Base-by-base conservation (phyloP, 805 yeast species). In the Yamadazyma tumulicola region DNA sequence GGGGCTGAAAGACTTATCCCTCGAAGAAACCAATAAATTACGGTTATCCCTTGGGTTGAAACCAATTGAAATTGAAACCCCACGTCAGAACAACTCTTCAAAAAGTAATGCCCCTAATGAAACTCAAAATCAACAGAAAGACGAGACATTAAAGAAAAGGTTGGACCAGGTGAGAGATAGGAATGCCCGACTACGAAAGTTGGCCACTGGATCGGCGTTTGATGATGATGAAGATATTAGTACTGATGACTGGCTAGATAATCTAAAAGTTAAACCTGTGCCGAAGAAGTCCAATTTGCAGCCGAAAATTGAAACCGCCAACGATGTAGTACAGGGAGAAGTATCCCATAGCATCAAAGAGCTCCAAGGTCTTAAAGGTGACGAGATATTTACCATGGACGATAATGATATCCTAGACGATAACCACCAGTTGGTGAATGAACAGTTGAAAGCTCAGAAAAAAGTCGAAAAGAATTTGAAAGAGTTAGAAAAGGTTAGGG, bases 11-110 rank as follows among this genome's bases (percentile, higher is more conserved):
- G 58, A 43, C 43, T 55, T 53, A 38, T 54, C 49, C 54, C 55
- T 79, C 1, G 78, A 72, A 38, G 83, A 79, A 39, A 79, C 85
- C 0, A 79, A 79, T 47, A 60, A 55, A 43, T 58, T 77, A 6
- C 56, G 86, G 16, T 41, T 57, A 5, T 64, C 72, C 9, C 46
- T 77, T 8, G 85, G 85, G 1, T 57, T 79, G 35, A 67, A 69
- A 23, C 79, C 81, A 1, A 67, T 76, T 12, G 69, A 67, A 4
- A 26, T 38, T 14, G 39, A 22, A 16, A 15, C 34, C 5, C 18
- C 15, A 14, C 17, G 8, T 20, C 25, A 43, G 38, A 49, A 41
- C 10, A 19, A 5, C 9, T 22, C 19, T 9, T 14, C 22, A n/a
- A 19, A 14, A 4, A 11, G 16, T 13, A 17, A 27, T 5, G 20